Base-by-base conservation (phyloP, 2,329 filamentous ascomycete genomes). In the Claviceps humidiphila region DNA sequence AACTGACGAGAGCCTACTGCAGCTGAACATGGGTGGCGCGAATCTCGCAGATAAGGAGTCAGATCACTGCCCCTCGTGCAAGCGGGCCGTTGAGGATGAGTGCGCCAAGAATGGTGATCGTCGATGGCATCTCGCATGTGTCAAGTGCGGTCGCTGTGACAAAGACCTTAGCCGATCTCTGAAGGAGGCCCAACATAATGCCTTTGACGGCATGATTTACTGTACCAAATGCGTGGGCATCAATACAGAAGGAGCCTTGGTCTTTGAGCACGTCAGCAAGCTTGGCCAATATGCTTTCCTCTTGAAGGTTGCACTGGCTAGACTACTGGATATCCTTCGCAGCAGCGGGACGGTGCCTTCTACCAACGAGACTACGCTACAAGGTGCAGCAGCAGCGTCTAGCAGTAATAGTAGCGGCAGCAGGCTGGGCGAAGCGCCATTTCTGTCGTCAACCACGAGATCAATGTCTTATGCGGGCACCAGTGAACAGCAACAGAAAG, bases 231-330 rank as follows among this genome's bases (percentile, higher is more conserved):
- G 89, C 64, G 77, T 77, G 43, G 69, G 72, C 41, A 75, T 76
- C 58, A 73, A 74, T 49, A 73, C 76, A 8, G 82, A 83, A 13
- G 65, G 66, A 11, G 64, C 67, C 16, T 62, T 70, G n/a, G 61
- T 71, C 0, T 87, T 96, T 61, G 77, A 84, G 55, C 80, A 82
- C 55, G 80, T 96, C 40, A 87, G 87, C 17, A 89, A 94, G 66
- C 74, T 98, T 51, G 85, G 93, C 63, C 91, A 98, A 71, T 98
- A 95, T 64, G 84, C 96, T 5, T 96, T 96, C 67, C 74, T 98
- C 20, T 76, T 98, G 42, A 82, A 88, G 61, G 93, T 98, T 22
- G 93, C 93, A 17, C 78, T 98, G 58, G 93, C 93, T 24, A 78
- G 93, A 53, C 75, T 98, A 24, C 74, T 98, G 55, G 87, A 91